Conservation (phyloP, 345 rosid species). For the Fremontodendron californicum region DNA sequence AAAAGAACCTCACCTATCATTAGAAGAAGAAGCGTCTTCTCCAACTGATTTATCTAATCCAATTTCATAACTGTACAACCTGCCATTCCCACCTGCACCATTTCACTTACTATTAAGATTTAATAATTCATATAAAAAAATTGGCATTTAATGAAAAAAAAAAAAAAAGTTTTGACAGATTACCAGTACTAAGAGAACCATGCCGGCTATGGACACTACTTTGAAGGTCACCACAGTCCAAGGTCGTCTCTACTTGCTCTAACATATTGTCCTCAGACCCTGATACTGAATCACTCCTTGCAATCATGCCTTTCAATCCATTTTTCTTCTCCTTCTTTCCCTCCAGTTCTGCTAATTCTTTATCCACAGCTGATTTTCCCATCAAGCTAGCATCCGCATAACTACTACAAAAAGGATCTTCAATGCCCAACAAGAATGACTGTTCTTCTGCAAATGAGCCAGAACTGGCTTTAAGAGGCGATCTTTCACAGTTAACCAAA, state of each 20-base stretch:
- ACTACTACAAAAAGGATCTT: slow-evolving; percentile 18
- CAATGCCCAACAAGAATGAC: slow-evolving; percentile 27
- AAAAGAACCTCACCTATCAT: slow-evolving; percentile 37
- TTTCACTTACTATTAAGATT: slow-evolving; percentile 7
- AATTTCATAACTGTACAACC: slow-evolving; percentile 30
- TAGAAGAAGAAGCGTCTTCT: slow-evolving; percentile 35
- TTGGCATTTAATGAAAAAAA: neutral
- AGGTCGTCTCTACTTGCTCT: slow-evolving; percentile 33
- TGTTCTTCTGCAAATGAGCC: slow-evolving; percentile 29
- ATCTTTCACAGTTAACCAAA: slow-evolving; percentile 18
- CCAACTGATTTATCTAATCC: slow-evolving; percentile 31
- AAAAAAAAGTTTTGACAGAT: neutral
- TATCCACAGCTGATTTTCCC: slow-evolving; percentile 27
- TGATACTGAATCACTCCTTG: slow-evolving; percentile 23
- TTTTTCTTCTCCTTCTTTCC: slow-evolving; percentile 23
- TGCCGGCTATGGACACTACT: slow-evolving; percentile 29
- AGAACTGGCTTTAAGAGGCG: slow-evolving; percentile 22
- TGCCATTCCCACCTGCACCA: slow-evolving; percentile 38
- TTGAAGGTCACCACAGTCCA: slow-evolving; percentile 29
- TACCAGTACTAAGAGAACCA: slow-evolving; percentile 39
- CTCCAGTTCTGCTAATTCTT: slow-evolving; percentile 26
- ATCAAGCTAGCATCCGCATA: slow-evolving; percentile 21
- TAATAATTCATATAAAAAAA: neutral
- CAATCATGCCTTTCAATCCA: slow-evolving; percentile 28
- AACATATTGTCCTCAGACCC: slow-evolving; percentile 35